These are phyloP conservation scores for Fusarium setosum DNA, from an alignment of 2,329 filamentous ascomycete genomes.

Conservation along the genomic window DNA sequence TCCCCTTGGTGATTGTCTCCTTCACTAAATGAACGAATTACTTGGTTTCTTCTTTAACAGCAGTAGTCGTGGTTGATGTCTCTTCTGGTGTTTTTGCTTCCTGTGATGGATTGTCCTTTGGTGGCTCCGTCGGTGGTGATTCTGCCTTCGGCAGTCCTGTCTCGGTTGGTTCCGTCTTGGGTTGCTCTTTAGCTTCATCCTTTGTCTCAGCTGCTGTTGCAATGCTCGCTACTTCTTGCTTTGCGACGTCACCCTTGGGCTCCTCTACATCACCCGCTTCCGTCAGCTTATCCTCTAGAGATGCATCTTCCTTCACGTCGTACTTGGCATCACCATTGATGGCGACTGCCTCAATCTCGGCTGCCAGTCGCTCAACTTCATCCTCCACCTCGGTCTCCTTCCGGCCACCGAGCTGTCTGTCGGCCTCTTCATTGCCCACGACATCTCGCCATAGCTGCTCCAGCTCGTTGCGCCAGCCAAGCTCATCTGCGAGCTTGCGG, in stretches of 20 bases:
- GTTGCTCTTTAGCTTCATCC: neutral
- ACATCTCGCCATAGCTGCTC: conserved; percentile 78
- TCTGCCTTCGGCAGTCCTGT: conserved; percentile 6
- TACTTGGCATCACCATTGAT: conserved; percentile 41
- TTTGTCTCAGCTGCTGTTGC: neutral
- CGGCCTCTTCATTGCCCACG: conserved; percentile 70
- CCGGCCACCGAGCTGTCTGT: conserved; percentile 54
- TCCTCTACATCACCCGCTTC: neutral
- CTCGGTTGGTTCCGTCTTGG: neutral
- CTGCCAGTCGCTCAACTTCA: conserved; percentile 55
- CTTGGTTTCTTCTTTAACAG: conserved; percentile 11
- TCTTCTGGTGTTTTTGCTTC: neutral
- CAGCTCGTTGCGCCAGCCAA: conserved; percentile 89
- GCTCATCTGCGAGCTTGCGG: conserved; percentile 78
- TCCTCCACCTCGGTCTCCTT: conserved; percentile 55
- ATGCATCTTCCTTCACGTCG: neutral
- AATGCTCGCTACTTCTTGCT: neutral
- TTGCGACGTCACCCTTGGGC: neutral
- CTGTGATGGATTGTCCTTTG: neutral
- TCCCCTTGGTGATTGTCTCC: neutral
- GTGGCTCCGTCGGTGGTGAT: too few relatives aligned
- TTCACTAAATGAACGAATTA: neutral
- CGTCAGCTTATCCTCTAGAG: neutral
- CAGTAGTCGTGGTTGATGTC: neutral
- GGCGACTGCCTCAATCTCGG: conserved; percentile 49